These are phyloP conservation scores for Candida arabinofermentans DNA, from an alignment of 805 yeast species.

Conservation along the genomic window DNA sequence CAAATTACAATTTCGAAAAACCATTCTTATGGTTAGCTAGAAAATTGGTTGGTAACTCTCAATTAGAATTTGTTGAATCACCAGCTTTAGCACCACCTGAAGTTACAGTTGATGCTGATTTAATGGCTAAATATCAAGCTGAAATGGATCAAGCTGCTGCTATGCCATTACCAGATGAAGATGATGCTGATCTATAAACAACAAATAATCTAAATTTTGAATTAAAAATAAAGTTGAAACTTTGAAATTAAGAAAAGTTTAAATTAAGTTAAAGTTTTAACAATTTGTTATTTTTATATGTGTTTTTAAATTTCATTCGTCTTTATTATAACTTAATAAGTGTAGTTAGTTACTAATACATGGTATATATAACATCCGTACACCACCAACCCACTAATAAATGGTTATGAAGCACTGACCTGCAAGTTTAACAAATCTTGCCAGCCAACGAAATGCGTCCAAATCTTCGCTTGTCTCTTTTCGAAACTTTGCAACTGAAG, in stretches of 20 bases:
- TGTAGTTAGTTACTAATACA: too few relatives aligned
- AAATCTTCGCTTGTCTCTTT: not conserved
- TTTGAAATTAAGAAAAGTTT: too few relatives aligned
- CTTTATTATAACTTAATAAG: not conserved
- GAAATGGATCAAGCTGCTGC: conserved; percentile 99
- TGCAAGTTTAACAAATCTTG: not conserved
- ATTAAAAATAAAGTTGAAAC: too few relatives aligned
- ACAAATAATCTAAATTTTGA: too few relatives aligned
- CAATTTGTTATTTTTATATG: too few relatives aligned
- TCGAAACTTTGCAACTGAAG: too few relatives aligned
- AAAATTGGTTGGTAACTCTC: conserved; percentile 97
- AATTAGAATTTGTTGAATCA: conserved; percentile 96
- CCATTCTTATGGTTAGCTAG: conserved; percentile 99
- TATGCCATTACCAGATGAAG: conserved; percentile 99
- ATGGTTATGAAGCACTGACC: conserved; percentile 7
- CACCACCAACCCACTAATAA: not conserved
- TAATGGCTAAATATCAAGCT: conserved; percentile 98
- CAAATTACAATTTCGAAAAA: conserved; percentile 99
- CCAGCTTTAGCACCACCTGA: conserved; percentile 99
- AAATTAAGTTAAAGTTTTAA: too few relatives aligned
- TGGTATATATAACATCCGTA: not conserved
- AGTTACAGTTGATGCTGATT: conserved; percentile 92
- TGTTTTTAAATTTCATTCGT: too few relatives aligned
- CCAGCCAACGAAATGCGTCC: conserved; percentile 11
- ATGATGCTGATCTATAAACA: conserved; percentile 98